Evolutionary conservation across 352 stramenopile genomes (phyloP).

Genomic region (Globisporangium abappressorium): DNA sequence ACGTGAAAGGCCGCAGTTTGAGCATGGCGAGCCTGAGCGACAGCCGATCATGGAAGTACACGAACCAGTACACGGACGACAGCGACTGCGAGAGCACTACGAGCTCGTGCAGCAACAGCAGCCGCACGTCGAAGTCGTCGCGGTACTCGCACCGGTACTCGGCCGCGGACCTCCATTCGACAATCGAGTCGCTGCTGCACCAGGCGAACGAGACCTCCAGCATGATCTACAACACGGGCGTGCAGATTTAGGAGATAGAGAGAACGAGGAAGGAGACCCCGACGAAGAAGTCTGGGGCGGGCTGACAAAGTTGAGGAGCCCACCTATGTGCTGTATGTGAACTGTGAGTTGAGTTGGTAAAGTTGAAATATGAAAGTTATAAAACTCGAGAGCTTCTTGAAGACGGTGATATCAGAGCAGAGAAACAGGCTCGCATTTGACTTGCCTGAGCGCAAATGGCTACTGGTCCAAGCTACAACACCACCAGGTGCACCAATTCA

Average conservation of each 20-base stretch:
- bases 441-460: background rate
- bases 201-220: conserved; percentile 67
- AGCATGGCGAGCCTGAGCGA: conserved; percentile 23
- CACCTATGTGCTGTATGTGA: background rate
- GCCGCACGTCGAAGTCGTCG: conserved; percentile 26
- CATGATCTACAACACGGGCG: conserved; percentile 31
- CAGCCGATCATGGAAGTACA: conserved; percentile 37
- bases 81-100: conserved; percentile 53
- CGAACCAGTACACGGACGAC: conserved; percentile 15
- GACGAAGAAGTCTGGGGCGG: background rate
- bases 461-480: background rate
- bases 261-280: background rate
- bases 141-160: conserved; percentile 48
- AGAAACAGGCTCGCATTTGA: background rate
- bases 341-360: background rate
- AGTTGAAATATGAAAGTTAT: conserved; percentile 4
- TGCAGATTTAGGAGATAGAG: conserved; percentile 8
- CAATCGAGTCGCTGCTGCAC: conserved; percentile 70
- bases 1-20: conserved; percentile 36
- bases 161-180: conserved; percentile 59
- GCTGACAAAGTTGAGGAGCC: background rate
- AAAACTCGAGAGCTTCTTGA: background rate
- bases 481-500: no score
- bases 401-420: background rate
- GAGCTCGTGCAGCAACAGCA: conserved; percentile 39